Conservation (phyloP, 2,329 filamentous ascomycete species). For the Exophiala mesophila region DNA sequence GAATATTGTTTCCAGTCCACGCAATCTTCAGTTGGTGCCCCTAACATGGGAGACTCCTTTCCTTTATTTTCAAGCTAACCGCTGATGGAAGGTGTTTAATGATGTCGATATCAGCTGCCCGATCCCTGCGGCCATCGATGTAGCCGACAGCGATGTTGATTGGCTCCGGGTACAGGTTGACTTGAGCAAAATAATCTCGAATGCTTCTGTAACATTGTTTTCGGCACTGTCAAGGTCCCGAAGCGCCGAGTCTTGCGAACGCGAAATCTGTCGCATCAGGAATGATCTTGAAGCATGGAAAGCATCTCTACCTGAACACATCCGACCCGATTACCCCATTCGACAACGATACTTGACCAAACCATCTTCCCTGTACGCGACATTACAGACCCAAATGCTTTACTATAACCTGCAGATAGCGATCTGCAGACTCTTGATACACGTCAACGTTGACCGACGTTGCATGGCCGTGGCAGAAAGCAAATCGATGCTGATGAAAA, state of each 20-base stretch:
- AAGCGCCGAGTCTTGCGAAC: conserved; percentile 10
- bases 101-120: conserved; percentile 37
- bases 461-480: conserved; percentile 16
- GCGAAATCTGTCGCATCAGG: conserved; percentile 26
- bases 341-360: conserved; percentile 18
- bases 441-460: conserved; percentile 23
- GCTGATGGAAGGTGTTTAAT: conserved; percentile 26
- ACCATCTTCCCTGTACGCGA: conserved; percentile 21
- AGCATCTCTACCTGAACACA: conserved; percentile 28
- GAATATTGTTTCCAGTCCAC: conserved; percentile 30
- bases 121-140: conserved; percentile 32
- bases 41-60: conserved; percentile 15
- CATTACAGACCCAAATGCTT: conserved; percentile 29
- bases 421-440: conserved; percentile 30
- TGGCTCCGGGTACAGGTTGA: conserved; percentile 33
- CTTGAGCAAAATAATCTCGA: conserved; percentile 32
- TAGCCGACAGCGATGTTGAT: conserved; percentile 32
- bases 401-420: conserved; percentile 33
- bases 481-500: conserved; percentile 30
- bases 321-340: conserved; percentile 30
- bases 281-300: conserved; percentile 33
- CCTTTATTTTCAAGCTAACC: no score
- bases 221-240: conserved; percentile 31
- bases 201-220: conserved; percentile 33
- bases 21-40: conserved; percentile 31